Conservation (phyloP, 495 filamentous ascomycete species). For the Penicillium daleae region DNA sequence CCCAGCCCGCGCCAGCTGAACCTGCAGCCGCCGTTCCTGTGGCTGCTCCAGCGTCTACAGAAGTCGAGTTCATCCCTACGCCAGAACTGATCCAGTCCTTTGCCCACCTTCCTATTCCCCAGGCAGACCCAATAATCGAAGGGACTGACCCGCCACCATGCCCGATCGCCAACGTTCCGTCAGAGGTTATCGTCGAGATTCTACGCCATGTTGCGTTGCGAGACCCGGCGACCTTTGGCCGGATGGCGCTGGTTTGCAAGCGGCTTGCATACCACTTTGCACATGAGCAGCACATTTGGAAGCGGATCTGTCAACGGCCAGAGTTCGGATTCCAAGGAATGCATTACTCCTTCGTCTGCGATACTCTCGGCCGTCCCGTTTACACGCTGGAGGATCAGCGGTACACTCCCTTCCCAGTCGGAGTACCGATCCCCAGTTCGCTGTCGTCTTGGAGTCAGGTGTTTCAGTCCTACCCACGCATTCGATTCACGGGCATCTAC, state of each 20-base stretch:
- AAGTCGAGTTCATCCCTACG: slow-evolving; percentile 54
- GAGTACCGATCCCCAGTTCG: slow-evolving; percentile 37
- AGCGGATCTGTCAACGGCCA: slow-evolving; percentile 65
- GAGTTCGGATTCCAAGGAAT: slow-evolving; percentile 82
- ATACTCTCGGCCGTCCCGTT: slow-evolving; percentile 64
- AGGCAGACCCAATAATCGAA: slow-evolving; percentile 60
- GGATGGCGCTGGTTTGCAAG: slow-evolving; percentile 84
- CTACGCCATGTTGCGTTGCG: slow-evolving; percentile 67
- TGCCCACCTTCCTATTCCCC: slow-evolving; percentile 64
- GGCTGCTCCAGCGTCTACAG: slow-evolving; percentile 52
- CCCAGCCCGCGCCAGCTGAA: slow-evolving; percentile 57
- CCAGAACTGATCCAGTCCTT: slow-evolving; percentile 78
- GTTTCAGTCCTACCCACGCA: slow-evolving; percentile 79
- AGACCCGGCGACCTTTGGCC: slow-evolving; percentile 79
- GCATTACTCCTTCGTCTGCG: slow-evolving; percentile 76
- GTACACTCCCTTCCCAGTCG: slow-evolving; percentile 48
- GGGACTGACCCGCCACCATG: slow-evolving; percentile 71
- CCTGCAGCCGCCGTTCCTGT: slow-evolving; percentile 57
- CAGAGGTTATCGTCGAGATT: slow-evolving; percentile 80
- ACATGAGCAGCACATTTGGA: slow-evolving; percentile 91
- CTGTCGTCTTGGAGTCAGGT: slow-evolving; percentile 59
- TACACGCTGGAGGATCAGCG: slow-evolving; percentile 35
- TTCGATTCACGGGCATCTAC: slow-evolving; percentile 94
- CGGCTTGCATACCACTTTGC: slow-evolving; percentile 81
- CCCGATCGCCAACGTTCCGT: slow-evolving; percentile 75